A percentile compares a stretch with the other conserved stretches of the same genome.
These are phyloP conservation scores for Venturia carpophila DNA, from an alignment of 2,329 filamentous ascomycete genomes.

Conservation along the genomic window DNA sequence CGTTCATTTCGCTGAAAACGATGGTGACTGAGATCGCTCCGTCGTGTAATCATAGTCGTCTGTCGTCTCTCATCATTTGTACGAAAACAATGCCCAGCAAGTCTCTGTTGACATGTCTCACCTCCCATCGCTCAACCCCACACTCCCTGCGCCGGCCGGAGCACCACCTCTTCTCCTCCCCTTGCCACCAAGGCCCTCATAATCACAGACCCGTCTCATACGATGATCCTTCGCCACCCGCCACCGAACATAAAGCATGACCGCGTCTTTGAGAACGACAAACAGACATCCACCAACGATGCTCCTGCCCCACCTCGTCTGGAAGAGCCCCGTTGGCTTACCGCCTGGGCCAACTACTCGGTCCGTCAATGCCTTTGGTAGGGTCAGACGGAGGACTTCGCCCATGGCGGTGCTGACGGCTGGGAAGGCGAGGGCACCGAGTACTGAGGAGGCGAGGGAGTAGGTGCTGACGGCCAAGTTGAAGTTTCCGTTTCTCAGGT, in stretches of 20 bases:
- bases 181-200: conserved; percentile 21
- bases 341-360: conserved; percentile 27
- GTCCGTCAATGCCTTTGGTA: conserved; percentile 61
- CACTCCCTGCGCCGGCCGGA: background rate
- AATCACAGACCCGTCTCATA: conserved; percentile 38
- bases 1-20: too few species aligned
- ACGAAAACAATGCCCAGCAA: background rate
- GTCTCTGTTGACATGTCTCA: background rate
- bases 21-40: too few species aligned
- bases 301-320: conserved; percentile 81
- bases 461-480: conserved; percentile 47
- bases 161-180: background rate
- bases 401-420: conserved; percentile 72
- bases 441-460: conserved; percentile 50
- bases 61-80: background rate
- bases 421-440: conserved; percentile 71
- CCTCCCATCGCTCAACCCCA: conserved; percentile 1
- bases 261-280: conserved; percentile 68
- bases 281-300: conserved; percentile 83
- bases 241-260: conserved; percentile 52
- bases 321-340: conserved; percentile 58
- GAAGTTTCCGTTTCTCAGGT: conserved; percentile 31
- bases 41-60: too few species aligned
- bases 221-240: conserved; percentile 43
- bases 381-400: conserved; percentile 57